phyloP scores from a whole-genome alignment of 2,329 filamentous ascomycete species.

The Claviceps arundinis region DNA sequence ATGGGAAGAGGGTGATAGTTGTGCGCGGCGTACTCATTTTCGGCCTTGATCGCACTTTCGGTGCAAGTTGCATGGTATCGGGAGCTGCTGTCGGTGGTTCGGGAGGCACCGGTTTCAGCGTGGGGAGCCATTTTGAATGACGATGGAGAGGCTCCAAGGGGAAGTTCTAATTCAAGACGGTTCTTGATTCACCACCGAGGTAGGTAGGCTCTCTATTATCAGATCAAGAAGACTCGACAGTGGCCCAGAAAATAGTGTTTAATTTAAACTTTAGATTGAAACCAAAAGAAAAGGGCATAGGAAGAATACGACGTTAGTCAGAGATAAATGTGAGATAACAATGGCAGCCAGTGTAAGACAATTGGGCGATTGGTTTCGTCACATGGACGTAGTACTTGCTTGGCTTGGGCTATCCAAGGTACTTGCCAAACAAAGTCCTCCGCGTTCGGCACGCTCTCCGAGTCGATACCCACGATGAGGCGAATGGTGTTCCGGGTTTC shows the following conservation, averaged over 20 bases:
- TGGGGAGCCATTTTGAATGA: constrained; percentile 41
- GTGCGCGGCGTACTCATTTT: constrained; percentile 82
- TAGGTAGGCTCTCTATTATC: background rate
- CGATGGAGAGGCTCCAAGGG: background rate
- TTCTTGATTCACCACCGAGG: background rate
- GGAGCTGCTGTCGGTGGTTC: constrained; percentile 17
- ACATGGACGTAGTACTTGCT: background rate
- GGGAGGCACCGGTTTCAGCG: constrained; percentile 29
- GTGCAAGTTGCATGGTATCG: constrained; percentile 67
- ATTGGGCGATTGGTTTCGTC: background rate
- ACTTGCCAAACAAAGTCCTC: background rate
- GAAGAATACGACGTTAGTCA: background rate
- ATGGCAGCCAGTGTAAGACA: background rate
- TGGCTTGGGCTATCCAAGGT: background rate
- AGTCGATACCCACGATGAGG: background rate
- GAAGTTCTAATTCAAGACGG: background rate
- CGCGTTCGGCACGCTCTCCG: background rate
- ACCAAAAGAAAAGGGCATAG: background rate
- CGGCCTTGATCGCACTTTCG: constrained; percentile 61
- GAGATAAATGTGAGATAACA: background rate
- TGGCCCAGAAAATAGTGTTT: background rate
- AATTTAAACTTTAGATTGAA: background rate
- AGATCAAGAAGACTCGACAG: background rate
- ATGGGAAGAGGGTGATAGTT: constrained; percentile 97
- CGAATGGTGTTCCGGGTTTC: background rate